Evolutionary conservation across 495 filamentous ascomycete species (phyloP).

Genomic region (Astrothelium subdiscretum): DNA sequence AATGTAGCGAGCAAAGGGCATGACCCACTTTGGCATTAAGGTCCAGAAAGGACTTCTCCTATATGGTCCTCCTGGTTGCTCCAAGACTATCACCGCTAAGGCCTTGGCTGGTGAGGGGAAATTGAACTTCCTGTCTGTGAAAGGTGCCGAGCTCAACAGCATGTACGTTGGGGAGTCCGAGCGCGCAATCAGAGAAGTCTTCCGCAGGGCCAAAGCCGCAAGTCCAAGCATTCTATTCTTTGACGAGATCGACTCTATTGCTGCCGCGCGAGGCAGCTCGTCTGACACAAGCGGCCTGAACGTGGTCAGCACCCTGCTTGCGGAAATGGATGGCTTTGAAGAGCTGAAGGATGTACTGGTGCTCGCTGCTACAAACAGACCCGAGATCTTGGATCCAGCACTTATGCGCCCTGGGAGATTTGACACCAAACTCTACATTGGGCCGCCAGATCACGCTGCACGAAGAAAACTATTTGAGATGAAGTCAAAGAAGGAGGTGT

Average conservation of each 20-base stretch:
- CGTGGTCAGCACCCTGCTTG: conserved; percentile 81
- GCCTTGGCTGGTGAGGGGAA: conserved; percentile 86
- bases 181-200: conserved; percentile 75
- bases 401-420: conserved; percentile 81
- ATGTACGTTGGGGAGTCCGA: conserved; percentile 99
- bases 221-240: conserved; percentile 95
- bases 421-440: conserved; percentile 83
- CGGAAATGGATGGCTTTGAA: conserved; percentile 95
- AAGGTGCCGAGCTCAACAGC: conserved; percentile 88
- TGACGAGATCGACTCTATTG: conserved; percentile 94
- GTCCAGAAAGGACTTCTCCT: conserved; percentile 77
- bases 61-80: conserved; percentile 92
- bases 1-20: conserved; percentile 44
- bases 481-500: conserved; percentile 45
- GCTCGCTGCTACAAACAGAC: conserved; percentile 90
- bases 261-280: conserved; percentile 45
- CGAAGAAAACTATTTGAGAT: conserved; percentile 67
- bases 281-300: conserved; percentile 46
- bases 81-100: conserved; percentile 88
- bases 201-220: conserved; percentile 74
- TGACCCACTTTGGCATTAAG: conserved; percentile 47
- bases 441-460: conserved; percentile 65
- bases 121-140: conserved; percentile 90
- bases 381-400: conserved; percentile 76
- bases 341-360: conserved; percentile 72